Base-by-base conservation (phyloP, 192 early-diverging fungal genomes). In the Oehlia diaphana region DNA sequence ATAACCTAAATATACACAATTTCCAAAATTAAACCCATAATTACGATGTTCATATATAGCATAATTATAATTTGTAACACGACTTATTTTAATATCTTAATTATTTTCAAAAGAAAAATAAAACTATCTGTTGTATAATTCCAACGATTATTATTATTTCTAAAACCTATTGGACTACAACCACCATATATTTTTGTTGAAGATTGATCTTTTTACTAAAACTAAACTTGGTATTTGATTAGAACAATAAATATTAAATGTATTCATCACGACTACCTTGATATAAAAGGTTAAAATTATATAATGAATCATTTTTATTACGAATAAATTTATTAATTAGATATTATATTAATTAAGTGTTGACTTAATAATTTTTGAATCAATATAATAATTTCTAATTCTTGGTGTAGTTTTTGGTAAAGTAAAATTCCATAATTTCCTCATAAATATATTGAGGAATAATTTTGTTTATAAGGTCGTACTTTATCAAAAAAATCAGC, bases 401-500 rank as follows among this genome's bases (percentile, higher is more conserved):
- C 73, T 26, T 14, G 50, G 47, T 21, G 12, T 72, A n/a, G 42
- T 26, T n/a, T 23, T 74, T 23, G n/a, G 50, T 33, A 31, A 12
- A 14, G n/a, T 75, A 37, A 61, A 74, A 74, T 28, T 39, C 47
- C 28, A 74, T 14, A 21, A 74, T 26, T 61, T 62, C 53, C 26
- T 74, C 50, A 23, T 58, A 74, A 21, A 74, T 19, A 23, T 50
- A 4, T 2, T 16, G 2, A 12, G 73, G 53, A 10, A 74, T 14
- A 50, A 28, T 37, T n/a, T 62, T 21, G 31, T 61, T 74, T 28
- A 74, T 61, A 74, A 9, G 50, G 73, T 1, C 23, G 42, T 10
- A 74, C 35, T 74, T 74, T 63, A 62, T 35, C 50, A 21, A 19
- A 62, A 74, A 58, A 74, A 61, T 74, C 73, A 0, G 73, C n/a